Evolutionary conservation across 192 early-diverging fungal genomes (phyloP), one percentile per base, ranked within the genome.

Genomic region (Gigaspora rosea): DNA sequence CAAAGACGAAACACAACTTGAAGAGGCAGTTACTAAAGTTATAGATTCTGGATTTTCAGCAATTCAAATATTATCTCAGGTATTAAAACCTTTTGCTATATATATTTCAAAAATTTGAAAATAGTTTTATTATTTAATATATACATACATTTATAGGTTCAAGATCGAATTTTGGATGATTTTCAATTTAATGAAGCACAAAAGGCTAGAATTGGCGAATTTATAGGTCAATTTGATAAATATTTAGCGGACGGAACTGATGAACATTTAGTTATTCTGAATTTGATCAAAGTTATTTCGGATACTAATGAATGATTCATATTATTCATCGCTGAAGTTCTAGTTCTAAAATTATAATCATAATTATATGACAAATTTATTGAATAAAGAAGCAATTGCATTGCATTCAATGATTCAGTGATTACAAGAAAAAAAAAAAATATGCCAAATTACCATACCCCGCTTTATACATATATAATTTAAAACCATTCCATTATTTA

Each of bases 241-340:
- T 80, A 83, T 2, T 86, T 98, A 20, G 82, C 88, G 33, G 95
- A 96, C 65, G 95, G 97, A 5, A 93, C 94, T 1, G 95, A 97
- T 78, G 97, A 98, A 78, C 87, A 95, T 69, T 80, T 98, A 66
- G 95, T 97, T 82, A 78, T 97, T 41, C 66, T 96, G 65, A 83
- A 87, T 80, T 76, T 94, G 71, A 85, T 92, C 83, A 69, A 89
- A 58, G 41, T 8, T 57, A 57, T 72, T 69, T 69, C 67, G 13
- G 52, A 56, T 18, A 56, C 52, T 18, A 56, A 4, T 4, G 27
- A 41, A 7, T 41, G 41, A 41, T 41, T 0, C 41, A 41, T 41
- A 41, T 41, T 41, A 41, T 41, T 41, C 7, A 41, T 3, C 41
- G 7, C 41, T 41, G 41, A 41, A 6, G 41, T 41, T 41, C 41